Base-by-base conservation (phyloP, 352 stramenopile species). In the Lagenidium sp. region DNA sequence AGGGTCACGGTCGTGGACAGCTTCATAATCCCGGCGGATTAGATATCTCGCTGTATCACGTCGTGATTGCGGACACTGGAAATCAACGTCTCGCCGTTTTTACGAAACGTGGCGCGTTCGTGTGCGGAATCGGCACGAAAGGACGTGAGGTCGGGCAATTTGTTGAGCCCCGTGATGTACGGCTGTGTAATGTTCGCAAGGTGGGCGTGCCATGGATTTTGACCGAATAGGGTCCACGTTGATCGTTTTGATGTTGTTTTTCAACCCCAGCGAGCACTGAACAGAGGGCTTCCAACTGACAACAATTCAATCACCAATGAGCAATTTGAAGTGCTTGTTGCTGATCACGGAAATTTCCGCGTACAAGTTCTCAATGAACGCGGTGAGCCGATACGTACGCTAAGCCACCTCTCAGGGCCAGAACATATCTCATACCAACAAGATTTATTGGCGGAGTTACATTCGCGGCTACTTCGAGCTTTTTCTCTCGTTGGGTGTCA, bases 331-430 rank as follows among this genome's bases (percentile, higher is more conserved):
- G 63, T 75, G 20, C 56, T 85, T 18, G 61, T 81, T 11, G 76
- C 76, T 5, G 76, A 88, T 21, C 49, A 62, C 18, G 76, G 76
- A 25, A 84, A 82, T 42, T 84, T 75, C 39, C 66, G 70, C 4
- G 60, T 89, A 6, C 76, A 86, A 46, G 60, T 89, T n/a, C 50
- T 89, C 8, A 77, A 69, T 16, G 73, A 86, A 35, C 49, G 52
- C 0, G 76, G 76, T 3, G 54, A 63, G 12, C 75, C 77, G 22
- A 23, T 83, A 18, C 60, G 70, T 7, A 53, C 71, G 20, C 32
- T 89, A 1, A 83, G 70, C 16, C 23, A 83, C 11, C 59, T 86
- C 24, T 53, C 65, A 1, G 67, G 42, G 25, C 13, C 32, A 4
- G 58, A 77, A 3, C 68, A 83, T 29, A 62, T 75, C 5, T 11